Base-by-base conservation (phyloP, 148 eudicot species). In the Mesembryanthemum crystallinum region DNA sequence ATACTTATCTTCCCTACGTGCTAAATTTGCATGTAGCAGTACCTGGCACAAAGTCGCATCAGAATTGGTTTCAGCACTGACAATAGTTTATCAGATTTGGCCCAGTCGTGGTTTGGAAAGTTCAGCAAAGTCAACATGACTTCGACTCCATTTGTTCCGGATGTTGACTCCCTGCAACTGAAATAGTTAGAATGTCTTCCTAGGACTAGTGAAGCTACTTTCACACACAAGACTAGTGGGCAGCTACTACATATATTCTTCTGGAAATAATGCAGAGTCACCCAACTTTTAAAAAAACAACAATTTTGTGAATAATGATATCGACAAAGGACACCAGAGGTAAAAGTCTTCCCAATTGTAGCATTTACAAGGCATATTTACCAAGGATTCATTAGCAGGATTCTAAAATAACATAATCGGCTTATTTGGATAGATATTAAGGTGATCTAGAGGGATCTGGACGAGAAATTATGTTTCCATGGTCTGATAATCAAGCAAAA, bases 31-130 rank as follows among this genome's bases (percentile, higher is more conserved):
- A 45, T 45, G 49, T 8, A 51, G 9, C 15, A 58, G 71, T 88
- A 92, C 97, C 99, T 88, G 84, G 91, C 87, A 71, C 97, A 92
- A 51, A 95, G 93, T 74, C 97, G 90, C 89, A 90, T 80, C 75
- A 95, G 64, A 82, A 89, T 91, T 58, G 83, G 79, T 84, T 78
- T 80, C 69, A 92, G 60, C 37, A 70, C 91, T 8, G 83, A 77
- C 21, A 77, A 35, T 71, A 92, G 61, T 61, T 63, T 78, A 35
- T 86, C 90, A 64, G 89, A 92, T 63, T 87, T 83, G 77, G 73
- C 79, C 96, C 94, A 95, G 60, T 87, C 88, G 25, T 83, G 70
- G 61, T 83, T 82, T 33, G 74, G 76, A 79, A 91, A 88, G 47
- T 82, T 80, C 82, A 92, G 86, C 81, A 95, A 76, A 72, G 81